Conservation (phyloP, 139 green algal genomes). For the Mychonastes homosphaera region DNA sequence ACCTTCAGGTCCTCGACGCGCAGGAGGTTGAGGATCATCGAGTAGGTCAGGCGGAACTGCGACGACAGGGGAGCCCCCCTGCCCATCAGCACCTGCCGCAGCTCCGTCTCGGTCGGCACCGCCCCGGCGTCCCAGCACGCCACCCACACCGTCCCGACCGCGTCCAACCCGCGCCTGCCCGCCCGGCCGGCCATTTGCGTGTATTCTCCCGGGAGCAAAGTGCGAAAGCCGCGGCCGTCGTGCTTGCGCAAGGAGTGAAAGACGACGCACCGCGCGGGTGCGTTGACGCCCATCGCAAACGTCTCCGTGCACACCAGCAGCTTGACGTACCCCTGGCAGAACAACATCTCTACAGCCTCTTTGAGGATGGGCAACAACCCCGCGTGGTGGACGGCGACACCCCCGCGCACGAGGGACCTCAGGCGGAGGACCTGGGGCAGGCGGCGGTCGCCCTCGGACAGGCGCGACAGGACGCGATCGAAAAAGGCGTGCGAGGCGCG, state of each 20-base stretch:
- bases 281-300: constrained; percentile 98
- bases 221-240: constrained; percentile 77
- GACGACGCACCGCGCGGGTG: constrained; percentile 81
- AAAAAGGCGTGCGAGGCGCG: constrained; percentile 59
- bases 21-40: constrained; percentile 96
- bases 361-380: constrained; percentile 96
- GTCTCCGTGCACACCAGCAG: constrained; percentile 93
- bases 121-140: constrained; percentile 64
- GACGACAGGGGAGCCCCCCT: constrained; percentile 68
- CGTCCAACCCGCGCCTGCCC: constrained; percentile 73
- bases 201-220: constrained; percentile 81
- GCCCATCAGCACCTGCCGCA: constrained; percentile 67
- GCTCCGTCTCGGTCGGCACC: constrained; percentile 46
- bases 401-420: constrained; percentile 71
- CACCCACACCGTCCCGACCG: constrained; percentile 83
- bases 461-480: constrained; percentile 47
- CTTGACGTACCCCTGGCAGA: constrained; percentile 89
- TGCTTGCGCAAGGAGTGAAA: constrained; percentile 85
- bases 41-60: constrained; percentile 94
- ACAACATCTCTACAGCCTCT: constrained; percentile 97
- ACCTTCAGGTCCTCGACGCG: constrained; percentile 88
- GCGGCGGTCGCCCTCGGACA: constrained; percentile 59
- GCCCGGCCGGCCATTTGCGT: constrained; percentile 86
- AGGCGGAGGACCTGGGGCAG: constrained; percentile 77
- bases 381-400: constrained; percentile 90